Base-by-base conservation (phyloP, 768 basidiomycete species). In the Amanita inopinata region DNA sequence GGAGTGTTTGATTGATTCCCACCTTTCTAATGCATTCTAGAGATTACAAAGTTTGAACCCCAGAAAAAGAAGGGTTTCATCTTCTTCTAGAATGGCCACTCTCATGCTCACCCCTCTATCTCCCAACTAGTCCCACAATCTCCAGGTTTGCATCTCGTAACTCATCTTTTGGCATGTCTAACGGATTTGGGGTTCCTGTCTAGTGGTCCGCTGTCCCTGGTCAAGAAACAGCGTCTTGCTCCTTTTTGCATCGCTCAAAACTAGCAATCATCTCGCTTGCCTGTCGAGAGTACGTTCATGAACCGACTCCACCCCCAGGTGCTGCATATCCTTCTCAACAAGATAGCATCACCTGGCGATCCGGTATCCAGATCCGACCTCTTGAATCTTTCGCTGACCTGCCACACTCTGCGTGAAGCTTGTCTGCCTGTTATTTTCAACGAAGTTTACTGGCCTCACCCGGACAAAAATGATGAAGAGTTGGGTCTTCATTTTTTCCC, bases 391-490 rank as follows among this genome's bases (percentile, higher is more conserved):
- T 51, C 60, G 11, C 46, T 48, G 14, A 54, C 58, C 9, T 59
- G 56, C 35, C 56, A 53, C 17, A 47, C 50, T 27, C 40, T 61
- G 17, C 55, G 60, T 36, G 40, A 51, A 12, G 51, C 52, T n/a
- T 56, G 55, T 19, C 56, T 62, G 9, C 55, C 60, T 22, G 37
- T 49, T 24, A 48, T 64, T 40, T 70, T 70, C 45, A 45, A 57
- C 30, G 52, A 57, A 1, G 62, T 67, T 4, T 55, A 55, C 34
- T 68, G 67, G 67, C 67, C 67, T 1, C 65, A 67, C 43, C 53
- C 48, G n/a, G 50, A 58, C 40, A 62, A 66, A 36, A 56, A 63
- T 32, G 60, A 63, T 36, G 56, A 61, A 19, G 57, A 62, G 24
- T 51, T 52, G 5, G 62, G 63, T 7, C 52, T 68, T 4, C 54